Conservation (phyloP, 1,284 basidiomycete species). For the Moniliella sp. region DNA sequence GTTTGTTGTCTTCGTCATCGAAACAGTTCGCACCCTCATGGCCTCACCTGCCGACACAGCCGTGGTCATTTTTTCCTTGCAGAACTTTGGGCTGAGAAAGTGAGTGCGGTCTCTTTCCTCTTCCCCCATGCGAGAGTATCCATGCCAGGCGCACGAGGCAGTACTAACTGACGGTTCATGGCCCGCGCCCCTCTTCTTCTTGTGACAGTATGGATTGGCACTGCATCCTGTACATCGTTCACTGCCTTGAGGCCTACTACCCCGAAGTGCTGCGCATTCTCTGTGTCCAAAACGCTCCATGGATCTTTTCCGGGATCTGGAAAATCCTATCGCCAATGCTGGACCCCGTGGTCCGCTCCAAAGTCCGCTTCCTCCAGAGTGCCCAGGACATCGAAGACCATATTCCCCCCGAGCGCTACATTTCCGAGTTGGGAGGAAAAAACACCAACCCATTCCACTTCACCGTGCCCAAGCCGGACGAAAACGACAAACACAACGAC, state of each 20-base stretch:
- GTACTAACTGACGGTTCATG: too few relatives aligned
- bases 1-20: constrained; percentile 32
- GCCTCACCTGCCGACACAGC: constrained; percentile 27
- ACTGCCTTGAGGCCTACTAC: constrained; percentile 32
- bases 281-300: constrained; percentile 29
- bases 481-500: constrained; percentile 27
- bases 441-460: constrained; percentile 12
- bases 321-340: constrained; percentile 15
- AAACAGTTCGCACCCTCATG: constrained; percentile 31
- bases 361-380: constrained; percentile 20
- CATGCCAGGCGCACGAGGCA: too few relatives aligned
- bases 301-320: constrained; percentile 34
- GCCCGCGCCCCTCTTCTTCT: too few relatives aligned
- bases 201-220: constrained; percentile 35
- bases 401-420: constrained; percentile 18
- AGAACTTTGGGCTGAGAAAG: constrained; percentile 29
- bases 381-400: constrained; percentile 19
- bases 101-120: constrained; percentile 32
- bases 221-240: constrained; percentile 29
- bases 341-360: constrained; percentile 18
- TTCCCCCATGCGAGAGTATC: constrained; percentile 19
- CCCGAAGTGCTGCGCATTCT: constrained; percentile 31
- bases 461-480: constrained; percentile 16
- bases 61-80: constrained; percentile 29
- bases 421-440: constrained; percentile 12